Base-by-base conservation (phyloP, 176 grass and related monocot genomes). In the Pontederia crassipes region DNA sequence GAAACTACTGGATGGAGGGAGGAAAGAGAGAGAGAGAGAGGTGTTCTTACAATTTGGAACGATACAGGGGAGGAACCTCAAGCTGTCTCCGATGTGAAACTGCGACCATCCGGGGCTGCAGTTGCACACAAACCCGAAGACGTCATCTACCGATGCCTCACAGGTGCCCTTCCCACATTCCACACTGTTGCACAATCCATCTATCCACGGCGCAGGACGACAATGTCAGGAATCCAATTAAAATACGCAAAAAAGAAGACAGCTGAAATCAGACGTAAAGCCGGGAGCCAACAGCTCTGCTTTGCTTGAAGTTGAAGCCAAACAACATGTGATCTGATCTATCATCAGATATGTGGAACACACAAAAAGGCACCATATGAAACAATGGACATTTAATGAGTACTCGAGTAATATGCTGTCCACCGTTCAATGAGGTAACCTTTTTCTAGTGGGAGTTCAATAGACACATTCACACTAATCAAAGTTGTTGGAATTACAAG, bases 81-180 rank as follows among this genome's bases (percentile, higher is more conserved):
- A 64, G 49, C 18, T 58, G 71, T 88, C 87, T 66, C 67, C 76
- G 50, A 83, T 61, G 54, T 86, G 81, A 49, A 98, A 59, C 82
- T 98, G 87, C 69, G 57, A 63, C 93, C 93, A 98, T 0, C 93
- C 93, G 0, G 73, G 70, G 3, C 83, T 70, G 71, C 93, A 98
- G 32, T 88, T 71, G 68, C 93, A 98, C 47, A 66, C 52, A 47
- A 84, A 98, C 1, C 93, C 93, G 28, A 85, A 65, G 55, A 61
- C 52, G 2, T 72, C 12, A 51, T 79, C 72, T 5, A 67, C 24
- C 10, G 74, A 66, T 55, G 57, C 46, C 59, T 80, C 70, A 76
- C 93, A 98, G 67, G 60, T 86, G 52, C 93, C 93, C 74, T 88
- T 82, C 47, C 93, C 93, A 72, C 93, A 98, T 4, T 48, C 49